These are phyloP conservation scores for Sporothrix schenckii DNA, from an alignment of 2,329 filamentous ascomycete species.

Conservation along the genomic window DNA sequence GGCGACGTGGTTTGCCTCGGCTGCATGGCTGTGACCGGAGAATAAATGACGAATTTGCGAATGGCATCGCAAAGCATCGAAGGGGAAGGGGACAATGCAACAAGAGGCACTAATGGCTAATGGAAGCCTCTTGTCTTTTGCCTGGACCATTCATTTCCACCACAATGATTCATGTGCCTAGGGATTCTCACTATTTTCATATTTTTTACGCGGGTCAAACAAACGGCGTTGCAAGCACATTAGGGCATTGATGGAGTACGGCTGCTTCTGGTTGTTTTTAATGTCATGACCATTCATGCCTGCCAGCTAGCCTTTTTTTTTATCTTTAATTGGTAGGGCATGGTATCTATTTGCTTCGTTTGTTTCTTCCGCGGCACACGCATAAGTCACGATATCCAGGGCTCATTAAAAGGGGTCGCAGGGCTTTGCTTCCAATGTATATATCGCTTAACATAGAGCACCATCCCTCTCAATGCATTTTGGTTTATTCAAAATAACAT, in stretches of 20 bases:
- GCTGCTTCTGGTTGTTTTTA: neutral
- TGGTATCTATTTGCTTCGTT: neutral
- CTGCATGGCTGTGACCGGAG: constrained; percentile 50
- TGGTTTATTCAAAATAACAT: neutral
- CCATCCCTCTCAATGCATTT: neutral
- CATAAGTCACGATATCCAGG: constrained; percentile 9
- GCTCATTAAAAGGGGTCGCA: neutral
- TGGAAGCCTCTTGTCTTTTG: neutral
- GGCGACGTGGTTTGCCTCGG: constrained; percentile 69
- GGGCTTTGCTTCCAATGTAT: constrained; percentile 6
- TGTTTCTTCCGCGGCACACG: neutral
- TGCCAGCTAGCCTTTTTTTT: neutral
- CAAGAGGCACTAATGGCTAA: neutral
- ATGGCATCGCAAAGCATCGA: neutral
- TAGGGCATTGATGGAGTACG: neutral
- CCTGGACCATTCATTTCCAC: neutral
- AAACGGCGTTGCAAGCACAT: constrained; percentile 5
- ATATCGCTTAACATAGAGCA: neutral
- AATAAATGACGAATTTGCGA: neutral
- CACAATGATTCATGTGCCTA: neutral
- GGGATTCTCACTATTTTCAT: neutral
- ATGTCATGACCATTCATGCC: neutral
- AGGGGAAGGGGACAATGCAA: neutral
- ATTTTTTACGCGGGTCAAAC: neutral
- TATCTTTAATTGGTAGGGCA: neutral